Evolutionary conservation across 2,329 filamentous ascomycete species (phyloP), one percentile per base, ranked within the genome.

Genomic region (Claviceps africana): DNA sequence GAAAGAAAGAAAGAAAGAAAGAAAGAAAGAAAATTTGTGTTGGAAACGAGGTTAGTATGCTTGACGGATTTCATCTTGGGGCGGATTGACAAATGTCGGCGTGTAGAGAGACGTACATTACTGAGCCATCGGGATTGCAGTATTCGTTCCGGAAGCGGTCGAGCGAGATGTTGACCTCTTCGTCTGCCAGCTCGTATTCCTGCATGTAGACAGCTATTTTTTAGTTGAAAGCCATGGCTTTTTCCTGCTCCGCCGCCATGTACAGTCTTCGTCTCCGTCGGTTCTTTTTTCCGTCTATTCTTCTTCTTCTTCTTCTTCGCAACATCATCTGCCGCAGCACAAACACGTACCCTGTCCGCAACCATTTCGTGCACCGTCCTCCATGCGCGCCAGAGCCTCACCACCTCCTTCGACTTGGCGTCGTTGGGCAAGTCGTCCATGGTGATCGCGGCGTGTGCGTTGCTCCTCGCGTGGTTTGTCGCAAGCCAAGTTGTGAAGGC

Each of bases 361-460:
- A 93, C 85, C 91, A 98, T 95, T 76, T 98, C 88, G 69, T 95
- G 88, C 48, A 89, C 83, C 9, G 93, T 98, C 70, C 83, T 82
- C 81, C 88, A 94, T 61, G 90, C 88, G 69, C 91, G 86, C 91
- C 93, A 98, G 60, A 96, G 81, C 65, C 86, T 82, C 62, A 78
- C 72, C 48, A 76, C 68, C 67, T 74, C 71, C 65, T 76, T 76
- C 58, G 72, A 68, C 66, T 73, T 75, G 57, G 70, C 71, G 45
- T 74, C 68, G 53, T 74, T 74, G 51, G 72, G 69, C 65, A 73
- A 69, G 60, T 64, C 63, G 58, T 70, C 68, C 70, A 72, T 72
- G 39, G 51, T 61, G 55, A 19, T 15, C 9, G 28, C 25, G 21
- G 13, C 21, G 31, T 15, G 25, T 15, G n/a, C n/a, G n/a, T n/a